Conservation (phyloP, 2,329 filamentous ascomycete species). For the Fonsecaea nubica region DNA sequence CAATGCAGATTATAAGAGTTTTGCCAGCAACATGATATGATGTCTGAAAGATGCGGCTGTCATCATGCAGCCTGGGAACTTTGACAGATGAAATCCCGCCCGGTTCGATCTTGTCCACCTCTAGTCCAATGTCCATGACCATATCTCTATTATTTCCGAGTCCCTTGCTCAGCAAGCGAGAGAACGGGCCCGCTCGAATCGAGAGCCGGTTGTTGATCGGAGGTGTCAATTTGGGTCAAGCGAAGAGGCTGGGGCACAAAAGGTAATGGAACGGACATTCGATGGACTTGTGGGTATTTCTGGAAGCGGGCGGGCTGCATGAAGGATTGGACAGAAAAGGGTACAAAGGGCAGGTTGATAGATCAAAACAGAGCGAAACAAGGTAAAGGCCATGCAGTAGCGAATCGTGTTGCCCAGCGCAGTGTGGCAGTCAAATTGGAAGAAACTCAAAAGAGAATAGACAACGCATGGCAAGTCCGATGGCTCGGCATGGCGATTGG, state of each 20-base stretch:
- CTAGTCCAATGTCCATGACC: not conserved
- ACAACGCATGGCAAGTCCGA: not conserved
- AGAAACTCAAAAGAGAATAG: not conserved
- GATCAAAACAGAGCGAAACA: not conserved
- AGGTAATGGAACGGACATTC: not conserved
- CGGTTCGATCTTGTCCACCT: constrained; percentile 1
- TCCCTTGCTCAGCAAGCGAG: constrained; percentile 10
- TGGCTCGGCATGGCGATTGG: constrained; percentile 1
- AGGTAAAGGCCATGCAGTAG: constrained; percentile 8
- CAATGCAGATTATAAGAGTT: constrained; percentile 8
- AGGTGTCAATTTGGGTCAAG: constrained; percentile 16
- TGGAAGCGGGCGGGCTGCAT: constrained; percentile 16
- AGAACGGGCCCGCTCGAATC: constrained; percentile 12
- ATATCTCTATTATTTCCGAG: constrained; percentile 1
- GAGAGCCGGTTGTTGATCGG: constrained; percentile 12
- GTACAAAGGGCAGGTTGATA: not conserved
- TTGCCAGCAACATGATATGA: not conserved
- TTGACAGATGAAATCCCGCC: constrained; percentile 2
- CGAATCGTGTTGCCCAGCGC: constrained; percentile 5
- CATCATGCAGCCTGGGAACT: not conserved
- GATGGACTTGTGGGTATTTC: constrained; percentile 4
- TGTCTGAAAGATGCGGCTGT: not conserved
- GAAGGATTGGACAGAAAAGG: constrained; percentile 9
- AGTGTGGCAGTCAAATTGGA: not conserved
- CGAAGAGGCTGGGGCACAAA: constrained; percentile 5